These are phyloP conservation scores for Ruellia speciosa DNA, from an alignment of 305 asterid genomes.

Conservation along the genomic window DNA sequence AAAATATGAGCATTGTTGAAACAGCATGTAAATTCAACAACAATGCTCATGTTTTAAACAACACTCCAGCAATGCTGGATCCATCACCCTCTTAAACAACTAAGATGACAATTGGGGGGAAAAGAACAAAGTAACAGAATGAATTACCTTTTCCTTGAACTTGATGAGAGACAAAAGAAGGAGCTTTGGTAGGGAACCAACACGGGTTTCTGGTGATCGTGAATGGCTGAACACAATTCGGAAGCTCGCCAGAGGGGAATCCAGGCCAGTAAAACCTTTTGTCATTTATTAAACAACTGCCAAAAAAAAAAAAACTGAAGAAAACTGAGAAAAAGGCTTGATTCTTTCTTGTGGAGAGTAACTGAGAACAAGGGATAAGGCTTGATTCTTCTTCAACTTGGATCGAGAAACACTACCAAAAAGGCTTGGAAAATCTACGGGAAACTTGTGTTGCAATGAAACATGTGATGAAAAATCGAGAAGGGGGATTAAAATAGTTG, in stretches of 20 bases:
- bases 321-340: too few relatives aligned
- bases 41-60: too few relatives aligned
- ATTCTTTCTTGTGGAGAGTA: neutral
- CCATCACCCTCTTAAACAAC: neutral
- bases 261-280: slow-evolving; percentile 17
- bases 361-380: neutral
- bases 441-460: neutral
- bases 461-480: too few relatives aligned
- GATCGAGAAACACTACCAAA: neutral
- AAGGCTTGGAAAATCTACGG: neutral
- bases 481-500: neutral
- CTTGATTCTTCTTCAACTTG: too few relatives aligned
- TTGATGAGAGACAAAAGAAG: slow-evolving; percentile 17
- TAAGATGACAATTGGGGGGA: neutral
- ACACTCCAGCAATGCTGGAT: neutral
- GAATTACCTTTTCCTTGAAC: slow-evolving; percentile 23
- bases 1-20: too few relatives aligned
- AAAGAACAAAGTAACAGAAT: neutral
- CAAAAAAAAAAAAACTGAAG: neutral
- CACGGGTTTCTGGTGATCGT: slow-evolving; percentile 2
- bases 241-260: slow-evolving; percentile 1
- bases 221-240: neutral
- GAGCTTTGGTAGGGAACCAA: slow-evolving; percentile 18
- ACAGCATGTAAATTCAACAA: too few relatives aligned
- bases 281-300: slow-evolving; percentile 19